phyloP scores from a whole-genome alignment of 2,329 filamentous ascomycete species.

The Alternaria sp. region DNA sequence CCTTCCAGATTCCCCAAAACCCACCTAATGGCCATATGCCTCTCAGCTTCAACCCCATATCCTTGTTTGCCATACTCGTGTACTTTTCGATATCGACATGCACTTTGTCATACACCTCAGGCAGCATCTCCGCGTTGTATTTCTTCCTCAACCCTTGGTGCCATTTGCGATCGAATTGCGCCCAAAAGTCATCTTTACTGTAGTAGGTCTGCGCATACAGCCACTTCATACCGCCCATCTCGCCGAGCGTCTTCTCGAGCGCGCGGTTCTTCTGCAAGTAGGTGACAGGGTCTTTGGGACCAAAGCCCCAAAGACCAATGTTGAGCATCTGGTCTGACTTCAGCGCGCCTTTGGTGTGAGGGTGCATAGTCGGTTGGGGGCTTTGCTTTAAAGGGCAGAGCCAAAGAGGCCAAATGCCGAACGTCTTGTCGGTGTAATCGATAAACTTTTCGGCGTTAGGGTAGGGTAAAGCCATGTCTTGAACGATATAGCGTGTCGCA shows the following conservation, averaged over 20 bases:
- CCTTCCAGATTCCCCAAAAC: conserved; percentile 47
- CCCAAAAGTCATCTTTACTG: conserved; percentile 72
- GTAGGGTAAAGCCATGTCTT: conserved; percentile 64
- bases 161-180: conserved; percentile 64
- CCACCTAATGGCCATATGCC: conserved; percentile 48
- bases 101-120: conserved; percentile 73
- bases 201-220: conserved; percentile 75
- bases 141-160: conserved; percentile 65
- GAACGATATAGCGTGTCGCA: conserved; percentile 67
- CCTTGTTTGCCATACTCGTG: conserved; percentile 29
- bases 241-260: conserved; percentile 65
- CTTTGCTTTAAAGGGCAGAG: conserved; percentile 54
- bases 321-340: conserved; percentile 56
- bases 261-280: conserved; percentile 64
- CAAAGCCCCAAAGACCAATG: conserved; percentile 78
- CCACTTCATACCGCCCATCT: conserved; percentile 71
- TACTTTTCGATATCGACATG: conserved; percentile 52
- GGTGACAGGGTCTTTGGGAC: conserved; percentile 50
- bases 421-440: conserved; percentile 48
- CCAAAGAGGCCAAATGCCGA: conserved; percentile 58
- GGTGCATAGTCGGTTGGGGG: conserved; percentile 43
- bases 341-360: conserved; percentile 38
- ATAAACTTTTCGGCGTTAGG: conserved; percentile 53
- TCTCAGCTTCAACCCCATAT: conserved; percentile 32
- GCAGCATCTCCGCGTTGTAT: conserved; percentile 66